Conservation (phyloP, 306 rosid species). For the Sindora glabra region DNA sequence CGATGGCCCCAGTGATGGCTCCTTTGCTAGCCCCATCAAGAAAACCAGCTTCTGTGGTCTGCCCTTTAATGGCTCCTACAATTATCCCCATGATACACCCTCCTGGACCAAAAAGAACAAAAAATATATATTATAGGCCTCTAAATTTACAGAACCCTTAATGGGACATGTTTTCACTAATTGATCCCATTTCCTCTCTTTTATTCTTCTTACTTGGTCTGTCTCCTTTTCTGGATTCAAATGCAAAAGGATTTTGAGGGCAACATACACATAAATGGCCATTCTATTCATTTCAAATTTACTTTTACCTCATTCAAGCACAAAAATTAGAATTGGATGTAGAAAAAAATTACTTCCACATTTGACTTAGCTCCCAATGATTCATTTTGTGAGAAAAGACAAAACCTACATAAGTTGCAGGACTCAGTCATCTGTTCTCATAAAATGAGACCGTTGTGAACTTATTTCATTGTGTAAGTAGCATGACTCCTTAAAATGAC, state of each 20-base stretch:
- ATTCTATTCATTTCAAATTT: neutral
- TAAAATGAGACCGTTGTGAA: too few species aligned
- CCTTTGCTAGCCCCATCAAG: conserved; percentile 47
- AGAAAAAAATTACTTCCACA: too few species aligned
- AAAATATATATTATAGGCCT: neutral
- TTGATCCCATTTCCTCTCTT: neutral
- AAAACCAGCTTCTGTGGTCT: conserved; percentile 31
- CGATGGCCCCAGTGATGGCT: conserved; percentile 44
- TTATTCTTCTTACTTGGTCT: neutral
- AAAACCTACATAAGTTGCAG: too few species aligned
- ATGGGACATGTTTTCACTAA: neutral
- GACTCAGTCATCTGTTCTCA: too few species aligned
- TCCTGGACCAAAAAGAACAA: conserved; percentile 11
- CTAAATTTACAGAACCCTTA: neutral
- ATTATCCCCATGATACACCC: conserved; percentile 37
- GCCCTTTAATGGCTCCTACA: conserved; percentile 35
- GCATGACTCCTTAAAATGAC: too few species aligned
- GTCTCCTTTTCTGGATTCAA: neutral
- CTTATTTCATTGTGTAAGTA: too few species aligned
- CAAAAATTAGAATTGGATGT: too few species aligned
- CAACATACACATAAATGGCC: too few species aligned
- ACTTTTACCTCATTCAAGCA: neutral
- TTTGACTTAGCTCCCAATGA: too few species aligned
- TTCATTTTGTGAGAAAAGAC: too few species aligned
- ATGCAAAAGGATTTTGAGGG: too few species aligned